Conservation (phyloP, 495 filamentous ascomycete genomes). For the Filosporella fistucella region DNA sequence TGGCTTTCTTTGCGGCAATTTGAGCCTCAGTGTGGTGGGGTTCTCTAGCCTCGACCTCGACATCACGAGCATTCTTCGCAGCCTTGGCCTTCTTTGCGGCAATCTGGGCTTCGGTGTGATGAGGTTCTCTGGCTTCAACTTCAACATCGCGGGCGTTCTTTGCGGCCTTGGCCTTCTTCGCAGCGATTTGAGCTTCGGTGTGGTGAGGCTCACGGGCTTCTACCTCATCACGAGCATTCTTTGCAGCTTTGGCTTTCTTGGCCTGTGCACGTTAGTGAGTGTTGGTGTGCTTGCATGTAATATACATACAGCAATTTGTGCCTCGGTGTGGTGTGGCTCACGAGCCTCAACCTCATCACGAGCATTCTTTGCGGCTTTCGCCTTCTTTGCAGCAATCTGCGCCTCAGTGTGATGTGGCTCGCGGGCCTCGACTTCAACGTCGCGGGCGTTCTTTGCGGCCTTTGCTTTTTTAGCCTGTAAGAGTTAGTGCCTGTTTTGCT, state of each 20-base stretch:
- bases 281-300: no score
- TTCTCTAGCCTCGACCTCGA: conserved; percentile 22
- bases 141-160: conserved; percentile 6
- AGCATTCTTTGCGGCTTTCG: conserved; percentile 5
- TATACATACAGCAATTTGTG: conserved; percentile 16
- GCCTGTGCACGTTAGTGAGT: no score
- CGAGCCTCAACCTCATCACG: conserved; percentile 16
- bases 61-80: conserved; percentile 4
- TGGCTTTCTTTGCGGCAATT: conserved; percentile 15
- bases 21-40: conserved; percentile 28
- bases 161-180: conserved; percentile 15
- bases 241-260: conserved; percentile 20
- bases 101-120: conserved; percentile 10
- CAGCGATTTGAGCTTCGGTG: conserved; percentile 20
- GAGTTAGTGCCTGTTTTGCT: conserved; percentile 8
- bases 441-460: conserved; percentile 2
- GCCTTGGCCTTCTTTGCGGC: conserved; percentile 14
- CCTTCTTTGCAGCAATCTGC: conserved; percentile 12
- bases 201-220: conserved; percentile 23
- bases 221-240: conserved; percentile 13
- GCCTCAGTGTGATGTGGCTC: conserved; percentile 14
- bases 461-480: conserved; percentile 18
- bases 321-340: conserved; percentile 22
- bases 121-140: conserved; percentile 3
- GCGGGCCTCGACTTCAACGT: conserved; percentile 7